Evolutionary conservation across 164 flowering plant species (phyloP), one percentile per base, ranked within the genome.

Genomic region (Nymphaea colorata): DNA sequence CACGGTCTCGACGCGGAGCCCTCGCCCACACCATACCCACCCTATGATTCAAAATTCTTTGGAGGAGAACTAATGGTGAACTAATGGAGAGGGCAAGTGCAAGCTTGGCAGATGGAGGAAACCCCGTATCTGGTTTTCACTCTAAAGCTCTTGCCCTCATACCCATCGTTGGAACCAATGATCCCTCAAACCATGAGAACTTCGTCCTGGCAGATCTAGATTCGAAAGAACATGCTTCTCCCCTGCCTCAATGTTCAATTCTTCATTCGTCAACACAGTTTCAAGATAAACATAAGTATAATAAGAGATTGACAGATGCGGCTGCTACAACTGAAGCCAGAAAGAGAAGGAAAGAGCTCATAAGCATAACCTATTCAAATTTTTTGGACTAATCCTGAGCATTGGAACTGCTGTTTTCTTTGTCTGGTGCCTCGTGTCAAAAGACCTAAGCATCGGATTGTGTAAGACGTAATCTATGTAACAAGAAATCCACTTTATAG

Each of bases 281-380:
- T 41, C 74, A 44, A 61, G 80, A 75, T 55, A 2, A 51, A 0
- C 25, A n/a, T 25, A 68, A 64, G 6, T 73, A 44, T 60, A 69
- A 67, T 44, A 79, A 73, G 75, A 79, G 70, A 59, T 25, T 69
- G 42, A 71, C 67, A 63, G 86, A 82, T 73, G 76, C 79, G 36
- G 66, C 76, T 42, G 76, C 84, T 25, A 86, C 97, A 45, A 85
- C 91, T 15, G 88, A 83, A 78, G 92, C 94, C 25, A 82, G 94
- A 75, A 88, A 78, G 86, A 83, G 87, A 79, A 84, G 94, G 72
- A 90, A 83, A 71, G 91, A 87, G 67, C 79, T 91, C 18, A 86
- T 86, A 62, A 47, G 1, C 55, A 47, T 47, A 47, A 47, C 55
- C 3, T 12, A 47, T 47, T 6, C 6, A 12, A 47, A 47, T 6